Percentiles rank a stretch among this genome's conserved stretches.
These are phyloP conservation scores for Pleurotus sapidus DNA, from an alignment of 768 basidiomycete species.

Conservation along the genomic window DNA sequence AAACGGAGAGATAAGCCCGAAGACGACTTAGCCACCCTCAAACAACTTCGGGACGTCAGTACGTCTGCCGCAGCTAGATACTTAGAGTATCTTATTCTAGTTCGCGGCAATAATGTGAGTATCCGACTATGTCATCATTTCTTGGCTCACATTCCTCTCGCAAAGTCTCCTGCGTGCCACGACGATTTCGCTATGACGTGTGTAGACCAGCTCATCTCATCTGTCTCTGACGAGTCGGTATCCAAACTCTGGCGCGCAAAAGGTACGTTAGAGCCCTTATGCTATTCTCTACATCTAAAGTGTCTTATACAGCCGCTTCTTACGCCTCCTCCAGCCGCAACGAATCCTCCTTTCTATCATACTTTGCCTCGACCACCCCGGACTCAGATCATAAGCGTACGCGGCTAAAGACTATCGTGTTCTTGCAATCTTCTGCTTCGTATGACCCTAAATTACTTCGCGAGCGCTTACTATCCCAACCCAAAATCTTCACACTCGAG, in stretches of 20 bases:
- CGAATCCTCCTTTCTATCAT: slow-evolving; percentile 57
- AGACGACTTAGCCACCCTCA: slow-evolving; percentile 58
- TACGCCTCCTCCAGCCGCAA: slow-evolving; percentile 42
- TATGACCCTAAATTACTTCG: slow-evolving; percentile 57
- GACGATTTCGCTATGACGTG: slow-evolving; percentile 58
- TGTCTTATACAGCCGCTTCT: slow-evolving; percentile 37
- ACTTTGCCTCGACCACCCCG: slow-evolving; percentile 82
- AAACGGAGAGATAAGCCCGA: slow-evolving; percentile 57
- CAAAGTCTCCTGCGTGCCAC: slow-evolving; percentile 62
- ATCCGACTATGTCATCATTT: not conserved
- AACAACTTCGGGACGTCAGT: slow-evolving; percentile 55
- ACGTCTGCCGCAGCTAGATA: slow-evolving; percentile 65
- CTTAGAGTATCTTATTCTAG: slow-evolving; percentile 79
- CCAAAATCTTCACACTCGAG: slow-evolving; percentile 65
- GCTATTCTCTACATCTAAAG: not conserved
- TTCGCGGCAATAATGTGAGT: slow-evolving; percentile 58
- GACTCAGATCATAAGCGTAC: slow-evolving; percentile 70
- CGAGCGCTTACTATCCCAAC: slow-evolving; percentile 39
- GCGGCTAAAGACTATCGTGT: slow-evolving; percentile 73
- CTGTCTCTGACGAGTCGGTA: slow-evolving; percentile 46
- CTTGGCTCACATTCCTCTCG: not conserved
- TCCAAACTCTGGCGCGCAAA: slow-evolving; percentile 72
- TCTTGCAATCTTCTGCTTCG: slow-evolving; percentile 72
- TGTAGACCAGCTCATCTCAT: slow-evolving; percentile 50
- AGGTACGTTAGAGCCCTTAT: slow-evolving; percentile 32